These are phyloP conservation scores for Rhinocladiella similis DNA, from an alignment of 2,329 filamentous ascomycete species.

Conservation along the genomic window DNA sequence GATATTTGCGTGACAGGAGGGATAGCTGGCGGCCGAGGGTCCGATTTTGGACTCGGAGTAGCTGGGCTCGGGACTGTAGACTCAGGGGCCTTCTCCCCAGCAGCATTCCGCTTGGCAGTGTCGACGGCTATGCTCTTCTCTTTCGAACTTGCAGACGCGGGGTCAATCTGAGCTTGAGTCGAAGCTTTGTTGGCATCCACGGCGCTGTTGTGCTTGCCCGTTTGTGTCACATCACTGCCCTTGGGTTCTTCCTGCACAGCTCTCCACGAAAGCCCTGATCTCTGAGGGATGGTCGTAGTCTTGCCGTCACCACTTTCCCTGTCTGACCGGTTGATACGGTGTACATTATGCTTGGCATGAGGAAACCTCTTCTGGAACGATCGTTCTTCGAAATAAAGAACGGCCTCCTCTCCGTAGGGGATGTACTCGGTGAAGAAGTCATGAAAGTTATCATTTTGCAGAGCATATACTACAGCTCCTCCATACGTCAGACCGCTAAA, in stretches of 20 bases:
- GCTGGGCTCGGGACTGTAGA: slow-evolving; percentile 42
- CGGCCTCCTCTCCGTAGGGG: slow-evolving; percentile 89
- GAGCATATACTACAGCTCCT: slow-evolving; percentile 87
- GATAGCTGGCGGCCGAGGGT: slow-evolving; percentile 40
- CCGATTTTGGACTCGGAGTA: slow-evolving; percentile 31
- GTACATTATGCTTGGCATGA: slow-evolving; percentile 55
- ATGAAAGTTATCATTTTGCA: slow-evolving; percentile 96
- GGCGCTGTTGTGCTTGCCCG: slow-evolving; percentile 51
- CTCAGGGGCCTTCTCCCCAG: slow-evolving; percentile 26
- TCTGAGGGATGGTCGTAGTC: slow-evolving; percentile 78
- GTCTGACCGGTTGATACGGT: slow-evolving; percentile 47
- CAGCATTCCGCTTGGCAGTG: slow-evolving; percentile 33
- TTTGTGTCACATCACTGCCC: slow-evolving; percentile 59
- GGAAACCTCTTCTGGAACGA: slow-evolving; percentile 88
- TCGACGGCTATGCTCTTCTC: slow-evolving; percentile 38
- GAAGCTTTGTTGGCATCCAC: slow-evolving; percentile 29
- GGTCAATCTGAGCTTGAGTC: slow-evolving; percentile 13
- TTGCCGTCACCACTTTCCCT: slow-evolving; percentile 61
- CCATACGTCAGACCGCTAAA: slow-evolving; percentile 77
- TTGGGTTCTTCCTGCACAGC: slow-evolving; percentile 63
- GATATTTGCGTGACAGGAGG: slow-evolving; percentile 68
- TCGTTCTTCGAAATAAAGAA: slow-evolving; percentile 92
- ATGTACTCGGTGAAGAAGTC: slow-evolving; percentile 98
- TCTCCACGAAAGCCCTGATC: slow-evolving; percentile 82
- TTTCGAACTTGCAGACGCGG: slow-evolving; percentile 22